A percentile compares a stretch with the other conserved stretches of the same genome.
phyloP scores from a whole-genome alignment of 176 grass and related monocot genomes.

The Metroxylon sagu region DNA sequence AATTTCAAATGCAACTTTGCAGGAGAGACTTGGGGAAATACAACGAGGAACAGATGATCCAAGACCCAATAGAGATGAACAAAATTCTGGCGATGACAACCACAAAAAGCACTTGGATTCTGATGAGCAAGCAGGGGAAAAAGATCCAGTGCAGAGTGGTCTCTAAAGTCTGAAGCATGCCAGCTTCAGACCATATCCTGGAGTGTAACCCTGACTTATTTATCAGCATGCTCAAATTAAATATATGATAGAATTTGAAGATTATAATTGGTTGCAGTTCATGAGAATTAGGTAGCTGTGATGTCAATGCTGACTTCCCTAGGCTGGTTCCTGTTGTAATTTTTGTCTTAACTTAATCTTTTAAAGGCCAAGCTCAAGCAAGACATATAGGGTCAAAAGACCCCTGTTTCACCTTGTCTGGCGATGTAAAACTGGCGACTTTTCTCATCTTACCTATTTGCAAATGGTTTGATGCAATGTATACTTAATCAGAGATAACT shows the following conservation, averaged over 20 bases:
- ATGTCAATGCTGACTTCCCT: conserved; percentile 43
- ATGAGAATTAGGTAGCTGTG: conserved; percentile 45
- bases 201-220: conserved; percentile 60
- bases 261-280: conserved; percentile 45
- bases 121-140: conserved; percentile 25
- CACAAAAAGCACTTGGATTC: conserved; percentile 30
- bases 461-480: conserved; percentile 37
- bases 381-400: conserved; percentile 36
- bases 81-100: conserved; percentile 40
- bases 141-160: too few relatives aligned
- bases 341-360: conserved; percentile 80
- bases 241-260: conserved; percentile 48
- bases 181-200: conserved; percentile 2
- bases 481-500: conserved; percentile 37
- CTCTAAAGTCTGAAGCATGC: too few relatives aligned
- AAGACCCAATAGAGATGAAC: conserved; percentile 42
- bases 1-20: conserved; percentile 20
- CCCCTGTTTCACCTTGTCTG: conserved; percentile 41
- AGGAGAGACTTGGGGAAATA: conserved; percentile 67
- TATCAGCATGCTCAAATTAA: conserved; percentile 31
- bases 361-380: conserved; percentile 58
- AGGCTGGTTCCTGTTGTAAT: conserved; percentile 47
- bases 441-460: conserved; percentile 34
- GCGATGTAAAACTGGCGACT: too few relatives aligned
- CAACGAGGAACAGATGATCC: conserved; percentile 50